Conservation (phyloP, 1,284 basidiomycete genomes). For the Baeospora myosura region DNA sequence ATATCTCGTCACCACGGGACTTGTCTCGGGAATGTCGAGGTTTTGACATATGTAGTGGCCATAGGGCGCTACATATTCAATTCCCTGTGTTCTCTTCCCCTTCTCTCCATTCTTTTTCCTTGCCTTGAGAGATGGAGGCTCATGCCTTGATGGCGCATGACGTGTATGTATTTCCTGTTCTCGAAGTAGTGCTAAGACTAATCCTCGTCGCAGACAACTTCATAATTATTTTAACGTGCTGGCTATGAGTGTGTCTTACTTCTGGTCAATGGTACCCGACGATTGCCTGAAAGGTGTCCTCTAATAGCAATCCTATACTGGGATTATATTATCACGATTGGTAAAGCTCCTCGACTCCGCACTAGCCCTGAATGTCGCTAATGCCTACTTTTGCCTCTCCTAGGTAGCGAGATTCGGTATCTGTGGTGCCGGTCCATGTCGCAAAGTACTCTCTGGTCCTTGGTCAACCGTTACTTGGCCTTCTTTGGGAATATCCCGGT, state of each 20-base stretch:
- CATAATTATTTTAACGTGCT: neutral
- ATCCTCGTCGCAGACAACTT: neutral
- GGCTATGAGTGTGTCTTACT: neutral
- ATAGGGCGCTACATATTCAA: too few species aligned
- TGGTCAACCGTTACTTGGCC: neutral
- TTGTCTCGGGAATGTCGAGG: too few species aligned
- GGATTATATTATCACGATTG: neutral
- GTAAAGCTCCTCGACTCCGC: neutral
- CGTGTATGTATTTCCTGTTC: too few species aligned
- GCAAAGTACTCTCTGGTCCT: neutral
- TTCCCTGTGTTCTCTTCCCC: too few species aligned
- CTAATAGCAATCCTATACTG: neutral
- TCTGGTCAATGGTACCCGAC: neutral
- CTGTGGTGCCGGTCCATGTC: neutral
- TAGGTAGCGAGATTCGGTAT: neutral
- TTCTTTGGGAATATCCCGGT: neutral
- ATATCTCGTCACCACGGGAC: too few species aligned
- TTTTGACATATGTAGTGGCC: too few species aligned
- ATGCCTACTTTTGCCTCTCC: neutral
- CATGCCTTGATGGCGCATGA: too few species aligned
- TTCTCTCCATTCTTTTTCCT: too few species aligned
- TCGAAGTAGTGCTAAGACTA: too few species aligned
- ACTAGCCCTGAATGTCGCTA: too few species aligned
- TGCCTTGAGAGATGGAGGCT: too few species aligned
- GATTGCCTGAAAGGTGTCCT: neutral